Base-by-base conservation (phyloP, 345 rosid species). In the Gossypium herbaceum region DNA sequence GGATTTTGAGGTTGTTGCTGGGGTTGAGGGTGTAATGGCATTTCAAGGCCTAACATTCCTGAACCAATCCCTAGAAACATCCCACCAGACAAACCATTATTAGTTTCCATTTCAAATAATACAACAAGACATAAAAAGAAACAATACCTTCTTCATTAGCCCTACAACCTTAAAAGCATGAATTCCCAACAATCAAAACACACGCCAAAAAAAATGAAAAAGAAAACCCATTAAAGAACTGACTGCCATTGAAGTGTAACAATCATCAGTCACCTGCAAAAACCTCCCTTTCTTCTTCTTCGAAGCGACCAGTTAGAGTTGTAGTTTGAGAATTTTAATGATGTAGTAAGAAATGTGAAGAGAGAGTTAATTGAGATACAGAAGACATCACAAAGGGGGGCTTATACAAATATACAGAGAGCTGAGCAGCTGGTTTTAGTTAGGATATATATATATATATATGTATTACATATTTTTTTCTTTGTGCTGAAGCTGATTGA, bases 1-100 rank as follows among this genome's bases (percentile, higher is more conserved):
- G 77, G 78, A 9, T 80, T 82, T 48, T 80, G 85, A 17, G 81
- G 64, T 25, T 71, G 81, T 52, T 75, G 84, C 20, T 34, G 41
- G 41, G 78, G 81, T 60, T 83, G 94, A 55, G 85, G 97, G 73
- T 88, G 91, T 5, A 84, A 79, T 17, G 97, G 83, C 84, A 82
- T 84, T 79, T 93, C 98, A 73, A 91, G 85, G 60, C 92, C 96
- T 56, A 91, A 50, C 88, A 93, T 84, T 65, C 86, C 92, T 43
- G 98, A 86, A 76, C 89, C 84, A 74, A 91, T 81, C 44, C 95
- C 92, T 70, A 88, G 82, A 81, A 84, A 89, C 80, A 89, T 81
- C 72, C 89, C 93, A 79, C 88, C 81, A 16, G 88, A 51, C 75
- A 89, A 79, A 78, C 85, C 91, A 85, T 81, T 5, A 5, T 34